These are phyloP conservation scores for Alternaria ventricosa DNA, from an alignment of 2,329 filamentous ascomycete species.

Conservation along the genomic window DNA sequence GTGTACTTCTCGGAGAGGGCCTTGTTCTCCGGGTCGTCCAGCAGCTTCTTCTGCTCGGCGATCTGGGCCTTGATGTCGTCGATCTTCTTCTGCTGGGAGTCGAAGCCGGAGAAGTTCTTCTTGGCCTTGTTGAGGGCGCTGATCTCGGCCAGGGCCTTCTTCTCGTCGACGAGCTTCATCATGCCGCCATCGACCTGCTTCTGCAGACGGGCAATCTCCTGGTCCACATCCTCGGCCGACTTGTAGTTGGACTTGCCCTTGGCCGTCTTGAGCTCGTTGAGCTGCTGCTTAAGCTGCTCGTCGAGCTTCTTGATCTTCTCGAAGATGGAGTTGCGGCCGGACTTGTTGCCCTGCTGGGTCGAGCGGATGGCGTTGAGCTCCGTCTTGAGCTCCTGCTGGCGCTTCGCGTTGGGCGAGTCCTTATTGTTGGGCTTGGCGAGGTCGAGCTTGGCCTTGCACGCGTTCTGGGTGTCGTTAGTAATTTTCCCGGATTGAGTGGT, in stretches of 20 bases:
- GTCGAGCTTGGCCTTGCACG: conserved; percentile 87
- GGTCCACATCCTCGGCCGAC: conserved; percentile 84
- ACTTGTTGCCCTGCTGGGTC: conserved; percentile 88
- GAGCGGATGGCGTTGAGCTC: conserved; percentile 84
- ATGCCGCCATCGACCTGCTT: conserved; percentile 85
- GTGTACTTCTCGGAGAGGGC: conserved; percentile 86
- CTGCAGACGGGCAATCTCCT: conserved; percentile 79
- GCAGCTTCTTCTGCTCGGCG: conserved; percentile 82
- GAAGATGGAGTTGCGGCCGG: conserved; percentile 75
- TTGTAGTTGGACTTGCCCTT: conserved; percentile 84
- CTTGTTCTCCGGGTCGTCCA: conserved; percentile 91
- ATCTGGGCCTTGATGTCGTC: conserved; percentile 87
- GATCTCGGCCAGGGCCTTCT: conserved; percentile 86
- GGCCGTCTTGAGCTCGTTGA: conserved; percentile 85
- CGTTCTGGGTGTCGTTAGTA: conserved; percentile 65
- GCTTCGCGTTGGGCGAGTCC: conserved; percentile 80
- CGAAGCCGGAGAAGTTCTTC: conserved; percentile 88
- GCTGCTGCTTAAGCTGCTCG: conserved; percentile 82
- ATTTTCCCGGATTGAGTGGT: neutral
- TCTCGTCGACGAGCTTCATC: conserved; percentile 97
- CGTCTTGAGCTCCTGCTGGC: conserved; percentile 81
- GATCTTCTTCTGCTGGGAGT: conserved; percentile 86
- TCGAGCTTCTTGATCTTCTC: conserved; percentile 94
- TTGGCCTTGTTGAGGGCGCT: conserved; percentile 83
- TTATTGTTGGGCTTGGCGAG: conserved; percentile 80